phyloP scores from a whole-genome alignment of 2,329 filamentous ascomycete genomes.

The Pseudogymnoascus verrucosus region DNA sequence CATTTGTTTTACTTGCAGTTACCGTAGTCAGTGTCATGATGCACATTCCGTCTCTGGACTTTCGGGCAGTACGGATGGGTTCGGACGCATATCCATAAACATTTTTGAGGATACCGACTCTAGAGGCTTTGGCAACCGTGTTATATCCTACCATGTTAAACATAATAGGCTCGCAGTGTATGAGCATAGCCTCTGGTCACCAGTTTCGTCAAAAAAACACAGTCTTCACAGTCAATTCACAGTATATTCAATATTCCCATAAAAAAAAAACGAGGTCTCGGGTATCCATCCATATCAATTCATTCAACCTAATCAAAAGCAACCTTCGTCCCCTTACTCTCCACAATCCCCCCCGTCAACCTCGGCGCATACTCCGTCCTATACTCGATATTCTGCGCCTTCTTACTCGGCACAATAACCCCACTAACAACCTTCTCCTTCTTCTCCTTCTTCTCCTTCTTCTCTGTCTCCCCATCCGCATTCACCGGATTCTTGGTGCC shows the following conservation, averaged over 20 bases:
- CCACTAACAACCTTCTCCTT: conserved; percentile 21
- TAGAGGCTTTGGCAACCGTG: no score
- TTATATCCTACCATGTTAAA: no score
- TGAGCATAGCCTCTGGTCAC: background rate
- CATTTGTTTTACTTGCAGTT: no score
- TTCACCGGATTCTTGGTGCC: conserved; percentile 35
- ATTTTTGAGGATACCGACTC: no score
- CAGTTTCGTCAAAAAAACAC: background rate
- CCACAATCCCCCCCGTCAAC: conserved; percentile 71
- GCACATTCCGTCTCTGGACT: no score
- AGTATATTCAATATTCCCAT: background rate
- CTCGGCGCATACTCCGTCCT: conserved; percentile 45
- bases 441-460: no score
- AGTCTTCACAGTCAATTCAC: background rate
- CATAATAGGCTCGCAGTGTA: no score
- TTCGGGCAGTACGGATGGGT: no score
- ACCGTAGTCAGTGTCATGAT: no score
- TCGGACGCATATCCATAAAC: no score
- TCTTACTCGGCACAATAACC: conserved; percentile 26
- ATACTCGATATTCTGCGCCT: conserved; percentile 37
- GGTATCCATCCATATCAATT: conserved; percentile 5
- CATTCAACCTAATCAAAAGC: conserved; percentile 44
- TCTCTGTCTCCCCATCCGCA: conserved; percentile 16
- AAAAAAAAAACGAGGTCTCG: background rate
- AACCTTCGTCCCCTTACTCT: conserved; percentile 70